Base-by-base conservation (phyloP, 2,329 filamentous ascomycete genomes). In the Epichloe glyceriae region DNA sequence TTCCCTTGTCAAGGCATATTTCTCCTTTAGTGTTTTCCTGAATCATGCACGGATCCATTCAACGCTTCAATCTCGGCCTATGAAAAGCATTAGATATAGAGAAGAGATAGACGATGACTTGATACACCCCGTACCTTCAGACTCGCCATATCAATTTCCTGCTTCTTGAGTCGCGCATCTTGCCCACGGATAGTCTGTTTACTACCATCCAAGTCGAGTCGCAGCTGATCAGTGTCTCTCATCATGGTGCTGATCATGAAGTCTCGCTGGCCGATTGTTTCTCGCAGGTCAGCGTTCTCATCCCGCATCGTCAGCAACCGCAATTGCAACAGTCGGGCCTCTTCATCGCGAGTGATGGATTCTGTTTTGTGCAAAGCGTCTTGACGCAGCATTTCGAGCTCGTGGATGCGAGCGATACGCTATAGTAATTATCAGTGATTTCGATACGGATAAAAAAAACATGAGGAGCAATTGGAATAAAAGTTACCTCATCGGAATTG, bases 1-100 rank as follows among this genome's bases (percentile, higher is more conserved):
- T 56, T 81, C 76, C 42, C 74, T 70, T 5, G 67, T 66, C 8
- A 81, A 64, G 4, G 73, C 67, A 17, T 78, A 69, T 57, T 81
- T 80, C 53, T 80, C 76, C 41, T 78, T 67, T 7, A 91, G 70
- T 0, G 86, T 62, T 56, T 86, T 87, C 51, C 78, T 0, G 85
- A 85, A 61, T 88, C 85, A 54, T 82, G 75, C 2, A 80, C 80
- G 22, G 83, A 73, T 54, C 74, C 76, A 57, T 81, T 82, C 62
- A 90, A 73, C 0, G 84, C 79, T 50, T 79, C 73, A 5, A 93
- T 69, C 65, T 95, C 86, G 34, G 81, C 77, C 85, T 91, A 15
- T 6, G 14, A 7, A 26, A 44, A n/a, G 12, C 12, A 19, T 17
- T 15, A 22, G 22, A n/a, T 37, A n/a, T 14, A 14, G 4, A 33